phyloP scores from a whole-genome alignment of 73 alveolate species.

The Uronychia binucleata region DNA sequence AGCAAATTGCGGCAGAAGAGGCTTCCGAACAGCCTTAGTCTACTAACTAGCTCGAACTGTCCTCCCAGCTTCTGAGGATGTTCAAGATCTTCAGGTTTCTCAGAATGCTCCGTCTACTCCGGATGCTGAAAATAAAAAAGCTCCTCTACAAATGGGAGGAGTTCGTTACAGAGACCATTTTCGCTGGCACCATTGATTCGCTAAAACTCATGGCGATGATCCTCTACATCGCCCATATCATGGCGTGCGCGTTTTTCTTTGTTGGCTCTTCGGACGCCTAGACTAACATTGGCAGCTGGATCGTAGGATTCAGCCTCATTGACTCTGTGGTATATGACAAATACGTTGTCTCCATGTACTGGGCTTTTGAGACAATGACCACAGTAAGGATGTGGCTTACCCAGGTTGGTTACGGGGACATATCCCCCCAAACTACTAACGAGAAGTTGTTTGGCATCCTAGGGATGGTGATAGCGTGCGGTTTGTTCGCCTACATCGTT shows the following conservation, averaged over 20 bases:
- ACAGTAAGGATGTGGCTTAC: slow-evolving; percentile 41
- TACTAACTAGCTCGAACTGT: background rate
- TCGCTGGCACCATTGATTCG: slow-evolving; percentile 5
- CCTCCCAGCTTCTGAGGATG: slow-evolving; percentile 64
- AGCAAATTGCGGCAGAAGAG: background rate
- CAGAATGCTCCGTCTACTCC: slow-evolving; percentile 57
- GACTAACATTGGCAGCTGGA: slow-evolving; percentile 51
- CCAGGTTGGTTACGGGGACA: slow-evolving; percentile 87
- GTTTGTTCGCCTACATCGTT: slow-evolving; percentile 77
- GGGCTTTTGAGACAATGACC: slow-evolving; percentile 84
- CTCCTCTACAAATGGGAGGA: slow-evolving; percentile 76
- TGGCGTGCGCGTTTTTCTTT: slow-evolving; percentile 72
- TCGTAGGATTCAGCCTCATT: slow-evolving; percentile 8
- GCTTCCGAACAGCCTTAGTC: slow-evolving; percentile 5
- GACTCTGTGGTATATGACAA: slow-evolving; percentile 17
- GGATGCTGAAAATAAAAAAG: slow-evolving; percentile 68
- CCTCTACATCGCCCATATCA: slow-evolving; percentile 51
- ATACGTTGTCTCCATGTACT: slow-evolving; percentile 70
- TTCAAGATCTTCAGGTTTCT: slow-evolving; percentile 51
- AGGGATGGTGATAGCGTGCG: slow-evolving; percentile 79
- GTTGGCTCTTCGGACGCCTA: slow-evolving; percentile 48
- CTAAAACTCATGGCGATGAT: slow-evolving; percentile 22
- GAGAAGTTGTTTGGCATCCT: slow-evolving; percentile 78
- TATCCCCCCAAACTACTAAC: slow-evolving; percentile 67
- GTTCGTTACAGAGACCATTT: background rate